Evolutionary conservation across 1,284 basidiomycete species (phyloP).

Genomic region (Ganoderma multipileum): DNA sequence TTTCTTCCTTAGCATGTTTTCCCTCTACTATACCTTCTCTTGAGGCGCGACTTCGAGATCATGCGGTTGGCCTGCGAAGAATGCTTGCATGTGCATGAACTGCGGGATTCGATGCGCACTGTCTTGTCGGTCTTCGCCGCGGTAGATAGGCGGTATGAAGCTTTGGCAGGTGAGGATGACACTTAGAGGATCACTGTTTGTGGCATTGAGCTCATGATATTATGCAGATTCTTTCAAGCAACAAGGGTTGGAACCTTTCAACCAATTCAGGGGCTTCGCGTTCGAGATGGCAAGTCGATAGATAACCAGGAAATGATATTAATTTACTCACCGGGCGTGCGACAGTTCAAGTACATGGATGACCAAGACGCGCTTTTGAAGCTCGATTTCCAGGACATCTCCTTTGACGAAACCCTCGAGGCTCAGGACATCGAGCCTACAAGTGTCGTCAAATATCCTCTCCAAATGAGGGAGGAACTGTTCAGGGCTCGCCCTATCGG

Average conservation of each 20-base stretch:
- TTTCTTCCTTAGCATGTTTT: constrained; percentile 32
- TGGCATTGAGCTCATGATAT: background rate
- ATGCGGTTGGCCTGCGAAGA: constrained; percentile 30
- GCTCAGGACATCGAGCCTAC: background rate
- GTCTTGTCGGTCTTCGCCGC: constrained; percentile 16
- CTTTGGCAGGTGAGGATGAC: background rate
- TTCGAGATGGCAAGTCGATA: constrained; percentile 28
- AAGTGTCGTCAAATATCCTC: background rate
- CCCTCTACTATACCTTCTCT: constrained; percentile 34
- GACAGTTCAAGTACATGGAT: background rate
- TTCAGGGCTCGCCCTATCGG: background rate
- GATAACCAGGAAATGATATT: background rate
- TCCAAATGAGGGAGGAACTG: background rate
- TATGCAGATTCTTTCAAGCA: constrained; percentile 32
- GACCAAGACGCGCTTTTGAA: background rate
- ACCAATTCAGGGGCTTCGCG: constrained; percentile 30
- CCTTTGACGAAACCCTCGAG: background rate
- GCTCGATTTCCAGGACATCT: background rate
- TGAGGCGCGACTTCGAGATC: constrained; percentile 34
- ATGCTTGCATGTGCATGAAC: constrained; percentile 28
- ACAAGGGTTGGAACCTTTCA: constrained; percentile 23
- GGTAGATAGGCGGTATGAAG: background rate
- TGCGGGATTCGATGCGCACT: constrained; percentile 16
- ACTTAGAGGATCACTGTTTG: background rate
- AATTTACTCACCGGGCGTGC: background rate